These are phyloP conservation scores for Microbotryum scabiosae DNA, from an alignment of 1,284 basidiomycete genomes.

Conservation along the genomic window DNA sequence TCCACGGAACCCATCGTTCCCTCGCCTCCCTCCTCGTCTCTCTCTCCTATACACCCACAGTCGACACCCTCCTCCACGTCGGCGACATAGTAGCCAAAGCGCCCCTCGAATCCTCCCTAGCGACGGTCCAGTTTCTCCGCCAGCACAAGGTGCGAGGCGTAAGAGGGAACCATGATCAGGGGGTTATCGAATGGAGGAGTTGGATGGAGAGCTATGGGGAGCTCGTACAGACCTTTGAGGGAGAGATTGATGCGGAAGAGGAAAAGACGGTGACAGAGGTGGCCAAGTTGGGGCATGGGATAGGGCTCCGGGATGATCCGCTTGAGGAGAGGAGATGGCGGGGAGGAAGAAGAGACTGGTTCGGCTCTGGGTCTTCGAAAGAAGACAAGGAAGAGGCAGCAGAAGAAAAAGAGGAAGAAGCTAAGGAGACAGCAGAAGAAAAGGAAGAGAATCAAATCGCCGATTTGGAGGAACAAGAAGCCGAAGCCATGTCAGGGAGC, in stretches of 20 bases:
- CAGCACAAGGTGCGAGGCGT: conserved; percentile 59
- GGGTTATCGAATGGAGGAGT: conserved; percentile 70
- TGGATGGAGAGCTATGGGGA: conserved; percentile 52
- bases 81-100: conserved; percentile 73
- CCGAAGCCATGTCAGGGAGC: background rate
- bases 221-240: background rate
- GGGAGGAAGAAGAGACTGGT: background rate
- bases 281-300: background rate
- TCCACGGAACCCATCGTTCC: conserved; percentile 67
- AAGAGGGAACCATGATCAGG: conserved; percentile 85
- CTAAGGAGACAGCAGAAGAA: background rate
- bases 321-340: background rate
- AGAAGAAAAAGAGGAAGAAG: background rate
- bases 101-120: conserved; percentile 47
- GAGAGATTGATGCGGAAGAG: background rate
- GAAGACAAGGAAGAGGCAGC: too few species aligned
- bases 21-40: conserved; percentile 47
- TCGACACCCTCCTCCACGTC: conserved; percentile 64
- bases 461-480: background rate
- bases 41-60: conserved; percentile 51
- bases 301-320: background rate
- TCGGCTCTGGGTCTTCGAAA: background rate
- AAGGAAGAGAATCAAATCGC: background rate
- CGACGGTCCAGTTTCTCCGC: conserved; percentile 50
- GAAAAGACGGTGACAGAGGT: background rate